These are phyloP conservation scores for Canavalia gladiata DNA, from an alignment of 306 rosid species.

Conservation along the genomic window DNA sequence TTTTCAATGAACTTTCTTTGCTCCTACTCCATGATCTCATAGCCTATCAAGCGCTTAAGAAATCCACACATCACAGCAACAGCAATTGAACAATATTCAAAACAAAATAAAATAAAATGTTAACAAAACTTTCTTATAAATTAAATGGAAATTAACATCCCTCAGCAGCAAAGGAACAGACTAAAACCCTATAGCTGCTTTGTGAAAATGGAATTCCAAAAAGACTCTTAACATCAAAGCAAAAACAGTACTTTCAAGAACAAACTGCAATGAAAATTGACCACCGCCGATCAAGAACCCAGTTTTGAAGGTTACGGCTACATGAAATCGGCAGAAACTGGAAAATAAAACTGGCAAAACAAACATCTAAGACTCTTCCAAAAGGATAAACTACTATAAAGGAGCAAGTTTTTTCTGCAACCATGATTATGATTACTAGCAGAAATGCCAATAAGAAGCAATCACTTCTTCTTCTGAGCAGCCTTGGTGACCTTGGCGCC, in stretches of 20 bases:
- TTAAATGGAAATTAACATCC: not conserved
- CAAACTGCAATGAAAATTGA: constrained; percentile 8
- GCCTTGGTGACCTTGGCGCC: constrained; percentile 62
- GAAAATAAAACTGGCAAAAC: not conserved
- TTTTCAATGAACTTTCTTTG: too few relatives aligned
- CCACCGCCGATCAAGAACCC: constrained; percentile 44
- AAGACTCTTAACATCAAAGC: not conserved
- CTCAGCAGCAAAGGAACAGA: constrained; percentile 26
- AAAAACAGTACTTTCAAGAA: not conserved
- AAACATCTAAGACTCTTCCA: constrained; percentile 32
- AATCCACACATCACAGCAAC: too few relatives aligned
- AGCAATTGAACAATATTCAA: too few relatives aligned
- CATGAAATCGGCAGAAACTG: constrained; percentile 11
- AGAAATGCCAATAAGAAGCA: not conserved
- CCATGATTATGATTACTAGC: not conserved
- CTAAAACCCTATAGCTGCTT: not conserved
- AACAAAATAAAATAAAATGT: not conserved
- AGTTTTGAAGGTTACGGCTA: constrained; percentile 27
- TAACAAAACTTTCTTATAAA: constrained; percentile 20
- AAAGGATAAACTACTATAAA: not conserved
- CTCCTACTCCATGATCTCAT: too few relatives aligned
- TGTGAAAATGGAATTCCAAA: constrained; percentile 27
- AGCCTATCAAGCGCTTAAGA: too few relatives aligned
- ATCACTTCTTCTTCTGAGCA: constrained; percentile 55
- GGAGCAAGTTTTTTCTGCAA: constrained; percentile 1